Evolutionary conservation across 805 yeast genomes (phyloP).

Genomic region (Barnettozyma sp.): DNA sequence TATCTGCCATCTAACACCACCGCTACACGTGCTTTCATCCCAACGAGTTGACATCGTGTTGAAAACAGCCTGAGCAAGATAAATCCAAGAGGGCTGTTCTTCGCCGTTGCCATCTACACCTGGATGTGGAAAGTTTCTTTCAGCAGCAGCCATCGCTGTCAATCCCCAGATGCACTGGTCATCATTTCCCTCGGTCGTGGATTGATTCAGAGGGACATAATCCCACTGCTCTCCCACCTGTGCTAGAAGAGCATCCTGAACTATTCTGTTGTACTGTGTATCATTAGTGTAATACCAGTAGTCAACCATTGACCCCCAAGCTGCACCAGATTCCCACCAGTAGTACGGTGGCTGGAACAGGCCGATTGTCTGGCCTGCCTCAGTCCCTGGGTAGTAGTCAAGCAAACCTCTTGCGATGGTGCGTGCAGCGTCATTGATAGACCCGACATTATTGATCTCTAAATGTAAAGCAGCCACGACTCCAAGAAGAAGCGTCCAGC

Average conservation of each 20-base stretch:
- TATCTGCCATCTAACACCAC: conserved; percentile 96
- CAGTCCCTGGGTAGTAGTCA: conserved; percentile 70
- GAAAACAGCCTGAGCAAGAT: conserved; percentile 81
- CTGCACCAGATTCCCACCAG: conserved; percentile 99
- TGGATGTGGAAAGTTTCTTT: conserved; percentile 74
- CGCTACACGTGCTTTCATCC: conserved; percentile 78
- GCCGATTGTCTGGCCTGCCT: conserved; percentile 74
- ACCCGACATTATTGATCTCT: conserved; percentile 6
- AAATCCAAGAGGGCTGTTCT: conserved; percentile 64
- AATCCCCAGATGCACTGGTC: conserved; percentile 98
- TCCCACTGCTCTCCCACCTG: conserved; percentile 72
- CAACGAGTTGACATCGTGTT: conserved; percentile 87
- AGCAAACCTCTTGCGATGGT: conserved; percentile 63
- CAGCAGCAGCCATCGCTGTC: conserved; percentile 88
- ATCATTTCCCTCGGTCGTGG: conserved; percentile 93
- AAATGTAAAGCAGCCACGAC: conserved; percentile 3
- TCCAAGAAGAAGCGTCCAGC: no score
- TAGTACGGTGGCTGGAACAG: conserved; percentile 87
- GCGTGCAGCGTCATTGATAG: conserved; percentile 44
- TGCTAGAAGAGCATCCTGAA: conserved; percentile 56
- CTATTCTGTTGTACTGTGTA: conserved; percentile 51
- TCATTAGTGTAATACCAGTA: conserved; percentile 67
- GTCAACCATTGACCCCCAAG: conserved; percentile 83
- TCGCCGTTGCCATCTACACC: conserved; percentile 28
- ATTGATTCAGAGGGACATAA: conserved; percentile 82